These are phyloP conservation scores for Cladosporium phlei DNA, from an alignment of 2,329 filamentous ascomycete genomes.

Conservation along the genomic window DNA sequence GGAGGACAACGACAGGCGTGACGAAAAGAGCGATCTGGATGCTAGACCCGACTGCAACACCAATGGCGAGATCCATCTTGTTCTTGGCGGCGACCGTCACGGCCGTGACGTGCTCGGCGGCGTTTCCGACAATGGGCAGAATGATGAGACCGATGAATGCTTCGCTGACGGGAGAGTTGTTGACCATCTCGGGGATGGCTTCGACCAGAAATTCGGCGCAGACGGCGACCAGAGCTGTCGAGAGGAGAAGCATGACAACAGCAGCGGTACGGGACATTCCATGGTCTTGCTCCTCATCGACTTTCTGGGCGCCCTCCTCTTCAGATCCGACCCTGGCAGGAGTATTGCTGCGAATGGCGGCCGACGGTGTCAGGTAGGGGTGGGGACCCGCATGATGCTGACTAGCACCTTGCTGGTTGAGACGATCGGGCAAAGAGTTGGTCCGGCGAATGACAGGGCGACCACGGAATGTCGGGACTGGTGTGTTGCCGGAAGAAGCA, in stretches of 20 bases:
- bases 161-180: slow-evolving; percentile 55
- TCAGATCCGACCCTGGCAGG: neutral
- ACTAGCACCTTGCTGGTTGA: slow-evolving; percentile 39
- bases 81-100: slow-evolving; percentile 77
- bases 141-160: slow-evolving; percentile 78
- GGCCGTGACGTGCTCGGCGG: slow-evolving; percentile 75
- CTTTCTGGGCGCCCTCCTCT: slow-evolving; percentile 16
- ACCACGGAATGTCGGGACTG: slow-evolving; percentile 8
- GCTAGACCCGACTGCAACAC: slow-evolving; percentile 72
- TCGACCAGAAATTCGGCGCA: slow-evolving; percentile 70
- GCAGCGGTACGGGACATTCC: slow-evolving; percentile 56
- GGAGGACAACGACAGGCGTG: slow-evolving; percentile 69
- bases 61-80: slow-evolving; percentile 80
- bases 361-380: slow-evolving; percentile 18
- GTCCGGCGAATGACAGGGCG: slow-evolving; percentile 57
- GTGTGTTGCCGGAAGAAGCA: slow-evolving; percentile 13
- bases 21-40: slow-evolving; percentile 79
- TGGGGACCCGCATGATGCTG: slow-evolving; percentile 14
- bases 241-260: slow-evolving; percentile 50
- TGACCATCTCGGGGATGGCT: slow-evolving; percentile 65
- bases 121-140: slow-evolving; percentile 77
- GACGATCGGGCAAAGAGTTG: slow-evolving; percentile 67
- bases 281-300: slow-evolving; percentile 31
- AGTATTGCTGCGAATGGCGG: slow-evolving; percentile 12
- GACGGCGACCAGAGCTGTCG: slow-evolving; percentile 55